A percentile compares a stretch with the other conserved stretches of the same genome.
Evolutionary conservation across 1,284 basidiomycete genomes (phyloP).

Genomic region (Leccinum insigne): DNA sequence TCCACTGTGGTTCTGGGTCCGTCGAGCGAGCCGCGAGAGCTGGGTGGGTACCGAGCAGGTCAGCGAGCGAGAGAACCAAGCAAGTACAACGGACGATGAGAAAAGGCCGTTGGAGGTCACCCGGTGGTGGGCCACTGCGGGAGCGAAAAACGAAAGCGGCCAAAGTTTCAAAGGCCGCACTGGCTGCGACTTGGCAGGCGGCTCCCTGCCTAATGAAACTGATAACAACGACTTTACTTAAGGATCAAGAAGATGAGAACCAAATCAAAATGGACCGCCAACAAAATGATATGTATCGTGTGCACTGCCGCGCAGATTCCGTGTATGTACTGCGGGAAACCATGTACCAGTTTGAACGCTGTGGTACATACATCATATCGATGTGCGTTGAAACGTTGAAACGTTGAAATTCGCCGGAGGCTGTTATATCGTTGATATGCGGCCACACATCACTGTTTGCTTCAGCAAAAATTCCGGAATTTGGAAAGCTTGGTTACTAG

Average conservation of each 20-base stretch:
- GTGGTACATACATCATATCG: not conserved
- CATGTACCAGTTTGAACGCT: too few relatives aligned
- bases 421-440: not conserved
- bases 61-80: too few relatives aligned
- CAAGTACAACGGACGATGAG: too few relatives aligned
- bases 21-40: too few relatives aligned
- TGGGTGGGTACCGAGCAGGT: too few relatives aligned
- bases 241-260: not conserved
- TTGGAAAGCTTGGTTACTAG: not conserved
- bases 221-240: not conserved
- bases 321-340: too few relatives aligned
- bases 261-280: too few relatives aligned
- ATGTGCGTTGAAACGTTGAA: not conserved
- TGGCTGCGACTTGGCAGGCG: too few relatives aligned
- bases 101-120: too few relatives aligned
- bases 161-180: not conserved
- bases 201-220: not conserved
- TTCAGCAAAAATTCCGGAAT: not conserved
- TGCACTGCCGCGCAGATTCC: not conserved
- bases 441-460: not conserved
- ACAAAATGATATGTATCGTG: not conserved
- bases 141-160: too few relatives aligned
- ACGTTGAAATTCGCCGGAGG: not conserved
- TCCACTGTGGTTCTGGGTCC: too few relatives aligned
- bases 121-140: too few relatives aligned